Base-by-base conservation (phyloP, 495 filamentous ascomycete genomes). In the Talaromyces stipitatus region DNA sequence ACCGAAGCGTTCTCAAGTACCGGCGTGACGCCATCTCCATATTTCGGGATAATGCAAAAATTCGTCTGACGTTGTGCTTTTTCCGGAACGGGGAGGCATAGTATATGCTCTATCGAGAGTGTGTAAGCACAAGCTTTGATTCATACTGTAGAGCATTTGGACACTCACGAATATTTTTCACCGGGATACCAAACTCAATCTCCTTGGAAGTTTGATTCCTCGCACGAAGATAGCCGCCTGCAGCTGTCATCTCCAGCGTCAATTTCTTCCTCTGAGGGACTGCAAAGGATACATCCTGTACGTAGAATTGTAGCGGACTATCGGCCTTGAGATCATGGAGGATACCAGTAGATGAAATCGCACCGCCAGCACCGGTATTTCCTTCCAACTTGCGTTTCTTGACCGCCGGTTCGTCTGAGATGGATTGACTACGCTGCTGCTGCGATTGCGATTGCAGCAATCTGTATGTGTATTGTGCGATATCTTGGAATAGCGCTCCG, bases 201-300 rank as follows among this genome's bases (percentile, higher is more conserved):
- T 76, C 78, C 30, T 84, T 83, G 10, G 82, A 83, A 16, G 80
- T 70, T 7, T 86, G 76, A 47, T 84, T 84, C 20, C 83, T 77
- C 8, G 87, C 89, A 55, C 86, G 85, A 41, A 97, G 66, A 53
- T 83, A 85, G 10, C 61, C 73, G 71, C 62, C 76, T 61, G 65
- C 82, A 74, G 70, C 69, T 16, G 69, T 69, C 23, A 97, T 76
- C 70, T 89, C 86, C 27, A 97, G 73, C 41, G 82, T 87, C 63
- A 92, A 85, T 75, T 97, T 98, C 75, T 97, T 98, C 59, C 94
- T 79, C 72, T 89, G 87, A 14, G 94, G 94, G n/a, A 88, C 79
- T 3, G 83, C 78, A 32, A 91, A 80, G 1, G 87, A 90, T 11
- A 92, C 78, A 58, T 92, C 87, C 58, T 83, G 80, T 45, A 90